phyloP scores from a whole-genome alignment of 2,329 filamentous ascomycete genomes.

The Colletotrichum sp. region DNA sequence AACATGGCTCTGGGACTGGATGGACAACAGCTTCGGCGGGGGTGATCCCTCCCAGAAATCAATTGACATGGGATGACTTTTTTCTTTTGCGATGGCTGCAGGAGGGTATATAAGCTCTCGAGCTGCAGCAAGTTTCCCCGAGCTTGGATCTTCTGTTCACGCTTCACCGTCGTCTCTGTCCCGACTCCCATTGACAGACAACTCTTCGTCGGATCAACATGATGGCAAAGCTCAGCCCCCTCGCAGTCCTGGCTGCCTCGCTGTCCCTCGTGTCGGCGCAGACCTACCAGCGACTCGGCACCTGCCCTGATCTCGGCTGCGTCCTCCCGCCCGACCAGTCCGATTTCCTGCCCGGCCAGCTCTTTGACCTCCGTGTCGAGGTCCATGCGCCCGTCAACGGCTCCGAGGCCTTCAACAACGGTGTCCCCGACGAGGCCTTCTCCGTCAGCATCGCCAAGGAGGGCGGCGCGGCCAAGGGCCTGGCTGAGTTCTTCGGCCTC shows the following conservation, averaged over 20 bases:
- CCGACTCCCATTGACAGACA: constrained; percentile 6
- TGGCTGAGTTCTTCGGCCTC: constrained; percentile 71
- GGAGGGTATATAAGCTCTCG: constrained; percentile 17
- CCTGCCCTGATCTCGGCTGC: constrained; percentile 64
- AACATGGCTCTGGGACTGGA: background rate
- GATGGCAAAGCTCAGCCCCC: constrained; percentile 41
- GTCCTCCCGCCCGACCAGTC: constrained; percentile 68
- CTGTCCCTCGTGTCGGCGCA: constrained; percentile 53
- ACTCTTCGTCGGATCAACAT: constrained; percentile 25
- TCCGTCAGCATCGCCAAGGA: constrained; percentile 75
- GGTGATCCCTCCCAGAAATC: background rate
- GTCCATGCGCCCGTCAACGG: constrained; percentile 84
- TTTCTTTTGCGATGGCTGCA: background rate
- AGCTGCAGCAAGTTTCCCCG: background rate
- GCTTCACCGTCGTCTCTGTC: constrained; percentile 1
- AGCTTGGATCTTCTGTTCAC: background rate
- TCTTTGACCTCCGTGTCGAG: constrained; percentile 84
- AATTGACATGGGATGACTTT: constrained; percentile 5
- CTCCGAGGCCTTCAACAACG: constrained; percentile 74
- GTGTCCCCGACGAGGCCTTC: constrained; percentile 75
- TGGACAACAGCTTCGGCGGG: background rate
- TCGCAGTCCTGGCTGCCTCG: constrained; percentile 37
- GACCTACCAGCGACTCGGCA: constrained; percentile 64
- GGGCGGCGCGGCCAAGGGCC: constrained; percentile 55
- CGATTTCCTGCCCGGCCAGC: constrained; percentile 84